Conservation (phyloP, 441 rosid species). For the Gossypium trilobum region DNA sequence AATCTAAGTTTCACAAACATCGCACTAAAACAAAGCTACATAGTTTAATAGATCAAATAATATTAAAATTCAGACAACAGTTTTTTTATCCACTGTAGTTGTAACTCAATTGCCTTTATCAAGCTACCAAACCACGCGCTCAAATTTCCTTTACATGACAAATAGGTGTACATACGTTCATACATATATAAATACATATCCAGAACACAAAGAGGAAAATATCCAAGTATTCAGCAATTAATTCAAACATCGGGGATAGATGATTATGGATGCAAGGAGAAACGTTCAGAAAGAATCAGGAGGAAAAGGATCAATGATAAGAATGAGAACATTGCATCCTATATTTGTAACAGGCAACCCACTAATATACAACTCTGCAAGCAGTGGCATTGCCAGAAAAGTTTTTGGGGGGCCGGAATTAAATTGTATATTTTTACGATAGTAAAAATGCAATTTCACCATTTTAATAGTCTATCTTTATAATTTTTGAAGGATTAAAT, state of each 20-base stretch:
- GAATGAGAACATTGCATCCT: neutral
- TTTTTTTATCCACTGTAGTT: neutral
- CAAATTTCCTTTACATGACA: neutral
- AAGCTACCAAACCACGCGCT: neutral
- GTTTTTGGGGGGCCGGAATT: too few relatives aligned
- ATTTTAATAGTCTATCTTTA: too few relatives aligned
- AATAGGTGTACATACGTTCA: neutral
- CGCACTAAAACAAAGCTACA: neutral
- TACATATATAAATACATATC: neutral
- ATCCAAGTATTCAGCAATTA: neutral
- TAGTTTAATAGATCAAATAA: neutral
- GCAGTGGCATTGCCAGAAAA: neutral
- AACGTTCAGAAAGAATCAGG: neutral
- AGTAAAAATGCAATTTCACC: too few relatives aligned
- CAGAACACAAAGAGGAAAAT: neutral
- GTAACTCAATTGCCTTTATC: neutral
- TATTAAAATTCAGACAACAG: neutral
- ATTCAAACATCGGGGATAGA: neutral
- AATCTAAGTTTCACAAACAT: neutral
- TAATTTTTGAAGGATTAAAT: too few relatives aligned
- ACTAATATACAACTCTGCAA: neutral
- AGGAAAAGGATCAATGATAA: neutral
- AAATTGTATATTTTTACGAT: too few relatives aligned
- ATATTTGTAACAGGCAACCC: neutral
- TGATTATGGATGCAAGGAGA: neutral